phyloP scores from a whole-genome alignment of 169 alveolate species.

The Babesia divergens region DNA sequence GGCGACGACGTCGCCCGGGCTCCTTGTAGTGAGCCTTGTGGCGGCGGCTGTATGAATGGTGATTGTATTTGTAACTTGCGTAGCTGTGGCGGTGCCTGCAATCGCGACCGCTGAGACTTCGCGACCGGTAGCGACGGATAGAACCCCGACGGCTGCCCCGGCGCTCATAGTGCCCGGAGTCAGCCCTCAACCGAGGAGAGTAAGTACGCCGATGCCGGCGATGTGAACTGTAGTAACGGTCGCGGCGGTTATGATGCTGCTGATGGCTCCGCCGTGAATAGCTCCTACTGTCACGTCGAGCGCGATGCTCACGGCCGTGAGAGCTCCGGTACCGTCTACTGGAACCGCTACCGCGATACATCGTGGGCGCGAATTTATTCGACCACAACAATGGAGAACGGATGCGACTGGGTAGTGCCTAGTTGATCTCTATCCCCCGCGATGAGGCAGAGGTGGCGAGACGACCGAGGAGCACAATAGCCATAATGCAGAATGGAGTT shows the following conservation, averaged over 20 bases:
- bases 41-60: neutral
- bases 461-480: neutral
- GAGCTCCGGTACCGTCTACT: conserved; percentile 29
- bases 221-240: neutral
- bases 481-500: neutral
- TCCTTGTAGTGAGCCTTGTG: neutral
- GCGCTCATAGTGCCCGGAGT: neutral
- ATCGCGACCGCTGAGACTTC: neutral
- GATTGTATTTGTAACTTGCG: neutral
- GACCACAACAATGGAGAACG: neutral
- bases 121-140: neutral
- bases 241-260: neutral
- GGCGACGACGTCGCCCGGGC: conserved; percentile 22
- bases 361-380: neutral
- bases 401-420: neutral
- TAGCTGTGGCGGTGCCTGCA: neutral
- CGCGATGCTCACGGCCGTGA: conserved; percentile 8
- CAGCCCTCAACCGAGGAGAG: neutral
- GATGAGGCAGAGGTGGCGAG: neutral
- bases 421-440: too few species aligned
- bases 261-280: conserved; percentile 15
- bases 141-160: neutral
- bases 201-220: neutral
- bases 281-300: conserved; percentile 4
- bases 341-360: conserved; percentile 40